Evolutionary conservation across 164 flowering plant genomes (phyloP).

Genomic region (Vitis rotundifolia): DNA sequence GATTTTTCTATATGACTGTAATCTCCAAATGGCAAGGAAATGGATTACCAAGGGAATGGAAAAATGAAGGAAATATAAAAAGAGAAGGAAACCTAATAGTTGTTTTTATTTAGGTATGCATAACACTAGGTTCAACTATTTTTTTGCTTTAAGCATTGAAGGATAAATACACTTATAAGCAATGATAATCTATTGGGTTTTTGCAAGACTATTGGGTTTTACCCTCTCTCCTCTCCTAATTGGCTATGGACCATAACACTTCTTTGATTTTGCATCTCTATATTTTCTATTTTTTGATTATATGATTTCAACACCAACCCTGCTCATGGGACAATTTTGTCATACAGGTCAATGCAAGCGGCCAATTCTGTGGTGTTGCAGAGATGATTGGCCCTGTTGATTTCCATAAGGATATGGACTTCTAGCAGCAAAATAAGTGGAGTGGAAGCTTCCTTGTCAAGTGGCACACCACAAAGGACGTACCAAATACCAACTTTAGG

Average conservation of each 20-base stretch:
- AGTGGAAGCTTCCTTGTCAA: slow-evolving; percentile 87
- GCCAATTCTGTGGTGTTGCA: slow-evolving; percentile 94
- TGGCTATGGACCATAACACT: not conserved
- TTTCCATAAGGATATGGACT: slow-evolving; percentile 79
- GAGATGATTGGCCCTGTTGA: slow-evolving; percentile 90
- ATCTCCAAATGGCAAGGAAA: too few species aligned
- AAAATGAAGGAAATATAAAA: too few species aligned
- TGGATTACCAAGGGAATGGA: too few species aligned
- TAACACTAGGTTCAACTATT: too few species aligned
- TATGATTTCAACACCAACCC: not conserved
- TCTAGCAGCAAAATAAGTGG: slow-evolving; percentile 99
- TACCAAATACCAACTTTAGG: slow-evolving; percentile 67
- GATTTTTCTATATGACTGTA: too few species aligned
- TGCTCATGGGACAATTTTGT: slow-evolving; percentile 4
- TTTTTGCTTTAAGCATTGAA: too few species aligned
- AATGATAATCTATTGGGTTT: too few species aligned
- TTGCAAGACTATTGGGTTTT: slow-evolving; percentile 30
- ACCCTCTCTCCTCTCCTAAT: not conserved
- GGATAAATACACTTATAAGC: too few species aligned
- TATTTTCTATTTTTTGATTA: not conserved
- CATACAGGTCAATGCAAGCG: slow-evolving; percentile 89
- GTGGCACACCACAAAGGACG: slow-evolving; percentile 91
- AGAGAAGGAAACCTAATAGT: too few species aligned
- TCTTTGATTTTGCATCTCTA: not conserved
- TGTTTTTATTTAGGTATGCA: too few species aligned